A percentile compares a stretch with the other conserved stretches of the same genome.
Conservation (phyloP, 2,329 filamentous ascomycete genomes). For the Fusarium siculi region DNA sequence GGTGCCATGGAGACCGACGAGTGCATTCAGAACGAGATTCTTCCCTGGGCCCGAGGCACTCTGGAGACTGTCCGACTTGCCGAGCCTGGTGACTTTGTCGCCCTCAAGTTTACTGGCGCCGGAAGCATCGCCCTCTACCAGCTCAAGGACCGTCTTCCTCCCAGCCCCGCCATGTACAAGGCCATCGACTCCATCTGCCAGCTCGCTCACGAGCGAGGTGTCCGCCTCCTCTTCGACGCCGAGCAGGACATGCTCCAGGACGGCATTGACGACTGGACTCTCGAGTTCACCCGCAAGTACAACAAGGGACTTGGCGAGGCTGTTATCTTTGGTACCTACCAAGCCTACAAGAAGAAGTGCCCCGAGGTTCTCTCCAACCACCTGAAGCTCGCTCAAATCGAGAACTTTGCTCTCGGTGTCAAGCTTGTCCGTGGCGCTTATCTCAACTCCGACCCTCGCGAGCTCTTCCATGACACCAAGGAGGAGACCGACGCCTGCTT, state of each 20-base stretch:
- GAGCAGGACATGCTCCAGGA: conserved; percentile 83
- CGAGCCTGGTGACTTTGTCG: conserved; percentile 69
- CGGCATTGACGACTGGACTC: conserved; percentile 83
- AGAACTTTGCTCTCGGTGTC: conserved; percentile 74
- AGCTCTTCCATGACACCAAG: conserved; percentile 78
- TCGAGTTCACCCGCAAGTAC: conserved; percentile 80
- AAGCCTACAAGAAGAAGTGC: conserved; percentile 77
- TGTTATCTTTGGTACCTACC: conserved; percentile 83
- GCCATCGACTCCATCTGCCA: conserved; percentile 81
- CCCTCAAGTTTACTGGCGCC: conserved; percentile 84
- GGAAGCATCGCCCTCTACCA: conserved; percentile 76
- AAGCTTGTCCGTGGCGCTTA: conserved; percentile 84
- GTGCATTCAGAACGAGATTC: conserved; percentile 68
- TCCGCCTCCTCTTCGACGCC: conserved; percentile 84
- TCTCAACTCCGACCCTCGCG: conserved; percentile 73
- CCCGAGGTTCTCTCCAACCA: conserved; percentile 68
- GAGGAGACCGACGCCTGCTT: conserved; percentile 77
- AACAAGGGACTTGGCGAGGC: conserved; percentile 73
- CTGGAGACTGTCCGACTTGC: conserved; percentile 79
- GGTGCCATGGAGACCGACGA: conserved; percentile 60
- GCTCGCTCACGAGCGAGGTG: conserved; percentile 73
- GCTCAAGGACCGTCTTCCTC: conserved; percentile 70
- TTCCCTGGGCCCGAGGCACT: conserved; percentile 78
- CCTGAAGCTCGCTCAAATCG: conserved; percentile 66
- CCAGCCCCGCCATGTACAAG: conserved; percentile 70